Conservation (phyloP, 2,329 filamentous ascomycete species). For the Pseudonectria foliicola region DNA sequence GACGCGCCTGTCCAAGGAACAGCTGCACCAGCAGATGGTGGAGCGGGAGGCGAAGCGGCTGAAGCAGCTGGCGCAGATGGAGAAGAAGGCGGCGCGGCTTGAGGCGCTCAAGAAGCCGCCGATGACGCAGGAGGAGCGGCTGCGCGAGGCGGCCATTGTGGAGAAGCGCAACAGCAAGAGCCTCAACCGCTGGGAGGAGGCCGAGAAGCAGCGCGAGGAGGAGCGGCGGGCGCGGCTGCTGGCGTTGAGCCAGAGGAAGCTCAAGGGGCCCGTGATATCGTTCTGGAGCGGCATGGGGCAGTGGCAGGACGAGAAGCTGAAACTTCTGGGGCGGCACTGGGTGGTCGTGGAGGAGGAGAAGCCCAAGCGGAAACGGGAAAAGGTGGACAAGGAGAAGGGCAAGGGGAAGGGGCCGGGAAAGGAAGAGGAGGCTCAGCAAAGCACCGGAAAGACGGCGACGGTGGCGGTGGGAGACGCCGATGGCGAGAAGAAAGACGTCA, state of each 20-base stretch:
- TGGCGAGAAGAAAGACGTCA: background rate
- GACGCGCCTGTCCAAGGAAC: constrained; percentile 52
- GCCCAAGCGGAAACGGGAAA: constrained; percentile 49
- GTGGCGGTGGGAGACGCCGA: constrained; percentile 6
- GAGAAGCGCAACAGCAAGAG: constrained; percentile 86
- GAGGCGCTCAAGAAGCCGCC: constrained; percentile 69
- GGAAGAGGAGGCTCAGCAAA: constrained; percentile 1
- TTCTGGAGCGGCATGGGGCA: constrained; percentile 90
- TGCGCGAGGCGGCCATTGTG: constrained; percentile 73
- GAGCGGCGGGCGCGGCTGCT: constrained; percentile 77
- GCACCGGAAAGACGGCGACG: constrained; percentile 7
- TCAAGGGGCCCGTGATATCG: constrained; percentile 83
- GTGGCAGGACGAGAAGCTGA: constrained; percentile 70
- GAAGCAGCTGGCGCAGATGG: constrained; percentile 62
- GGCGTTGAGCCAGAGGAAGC: constrained; percentile 76
- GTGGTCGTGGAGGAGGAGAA: constrained; percentile 58
- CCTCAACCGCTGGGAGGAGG: constrained; percentile 87
- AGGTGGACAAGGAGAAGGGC: constrained; percentile 26
- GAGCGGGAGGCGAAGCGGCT: constrained; percentile 64
- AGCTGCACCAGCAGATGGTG: constrained; percentile 63
- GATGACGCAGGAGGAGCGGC: constrained; percentile 79
- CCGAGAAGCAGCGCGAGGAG: constrained; percentile 81
- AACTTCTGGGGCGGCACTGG: constrained; percentile 59
- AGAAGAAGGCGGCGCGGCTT: constrained; percentile 61
- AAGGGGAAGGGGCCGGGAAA: constrained; percentile 16